phyloP scores from a whole-genome alignment of 75 land plant species.

The Ceratopteris richardii region DNA sequence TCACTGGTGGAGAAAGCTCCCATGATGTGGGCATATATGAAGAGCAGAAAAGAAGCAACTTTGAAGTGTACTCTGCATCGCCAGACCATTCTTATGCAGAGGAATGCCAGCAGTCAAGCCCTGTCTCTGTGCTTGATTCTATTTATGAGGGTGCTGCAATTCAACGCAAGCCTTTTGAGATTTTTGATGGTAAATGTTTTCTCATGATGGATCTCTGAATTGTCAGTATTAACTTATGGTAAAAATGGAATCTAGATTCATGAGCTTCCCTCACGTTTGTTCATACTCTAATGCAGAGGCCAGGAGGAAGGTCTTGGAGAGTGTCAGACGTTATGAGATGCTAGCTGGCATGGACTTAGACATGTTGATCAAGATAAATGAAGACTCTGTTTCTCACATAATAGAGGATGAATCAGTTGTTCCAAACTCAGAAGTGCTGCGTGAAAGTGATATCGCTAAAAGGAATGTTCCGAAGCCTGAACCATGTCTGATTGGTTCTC shows the following conservation, averaged over 20 bases:
- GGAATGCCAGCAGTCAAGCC: slow-evolving; percentile 3
- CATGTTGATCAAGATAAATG: background rate
- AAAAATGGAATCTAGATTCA: too few relatives aligned
- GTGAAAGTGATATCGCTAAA: background rate
- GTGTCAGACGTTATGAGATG: background rate
- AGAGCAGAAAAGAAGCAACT: too few relatives aligned
- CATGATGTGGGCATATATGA: background rate
- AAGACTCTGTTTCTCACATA: background rate
- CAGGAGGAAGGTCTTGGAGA: slow-evolving; percentile 1
- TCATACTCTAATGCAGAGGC: background rate
- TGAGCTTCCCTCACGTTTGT: too few relatives aligned
- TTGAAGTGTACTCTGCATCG: background rate
- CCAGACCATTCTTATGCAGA: background rate
- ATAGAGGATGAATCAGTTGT: background rate
- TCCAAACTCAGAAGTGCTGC: background rate
- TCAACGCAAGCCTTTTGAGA: background rate
- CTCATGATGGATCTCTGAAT: too few relatives aligned
- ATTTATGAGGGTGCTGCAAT: background rate
- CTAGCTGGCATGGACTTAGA: background rate
- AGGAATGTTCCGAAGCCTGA: background rate
- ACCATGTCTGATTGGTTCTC: too few relatives aligned
- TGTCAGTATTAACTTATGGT: too few relatives aligned
- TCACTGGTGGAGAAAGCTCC: too few relatives aligned
- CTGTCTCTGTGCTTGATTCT: background rate
- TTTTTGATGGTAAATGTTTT: background rate